Evolutionary conservation across 177 flowering plant species (phyloP), one percentile per base, ranked within the genome.

Genomic region (Vitis hybrid): DNA sequence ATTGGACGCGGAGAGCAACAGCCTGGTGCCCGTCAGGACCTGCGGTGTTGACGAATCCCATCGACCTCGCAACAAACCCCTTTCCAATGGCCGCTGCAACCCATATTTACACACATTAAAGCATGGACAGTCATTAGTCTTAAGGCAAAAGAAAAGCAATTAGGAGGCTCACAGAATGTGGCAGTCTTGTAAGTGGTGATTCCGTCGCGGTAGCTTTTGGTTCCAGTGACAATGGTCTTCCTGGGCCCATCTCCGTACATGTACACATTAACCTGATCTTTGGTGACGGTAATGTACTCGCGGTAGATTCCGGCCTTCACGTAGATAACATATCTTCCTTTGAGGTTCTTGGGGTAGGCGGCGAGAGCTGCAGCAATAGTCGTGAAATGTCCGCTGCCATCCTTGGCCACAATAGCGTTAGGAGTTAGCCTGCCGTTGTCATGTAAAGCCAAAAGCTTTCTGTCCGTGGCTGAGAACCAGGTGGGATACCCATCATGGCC

Each of bases 201-300:
- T 2, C 88, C 85, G 10, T 70, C 71, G 2, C 27, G 46, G 50
- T 27, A 64, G 76, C 59, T 81, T 76, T 75, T 80, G 46, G 48
- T 30, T 1, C 92, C 92, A 1, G 91, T 81, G 71, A 90, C 75
- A 30, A 83, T 62, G 6, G 88, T 83, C 76, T 52, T 81, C 66
- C 75, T 82, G 0, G 88, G 83, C 0, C 92, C 94, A 64, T 90
- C 94, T 24, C 94, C 94, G 64, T 81, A 83, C 82, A 90, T 84
- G 78, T 77, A 80, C 13, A 90, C 72, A 50, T 88, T 82, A 7
- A 27, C 60, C 65, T 11, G 52, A 0, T 76, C 51, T 70, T 80
- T 76, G 2, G 71, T 65, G 10, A 88, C 73, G 1, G 58, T 61
- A 11, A 87, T 71, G 16, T 77, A 27, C 75, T 90, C 94, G 4